A percentile compares a stretch with the other conserved stretches of the same genome.
Conservation (phyloP, 352 stramenopile species). For the Phytophthora kernoviae region DNA sequence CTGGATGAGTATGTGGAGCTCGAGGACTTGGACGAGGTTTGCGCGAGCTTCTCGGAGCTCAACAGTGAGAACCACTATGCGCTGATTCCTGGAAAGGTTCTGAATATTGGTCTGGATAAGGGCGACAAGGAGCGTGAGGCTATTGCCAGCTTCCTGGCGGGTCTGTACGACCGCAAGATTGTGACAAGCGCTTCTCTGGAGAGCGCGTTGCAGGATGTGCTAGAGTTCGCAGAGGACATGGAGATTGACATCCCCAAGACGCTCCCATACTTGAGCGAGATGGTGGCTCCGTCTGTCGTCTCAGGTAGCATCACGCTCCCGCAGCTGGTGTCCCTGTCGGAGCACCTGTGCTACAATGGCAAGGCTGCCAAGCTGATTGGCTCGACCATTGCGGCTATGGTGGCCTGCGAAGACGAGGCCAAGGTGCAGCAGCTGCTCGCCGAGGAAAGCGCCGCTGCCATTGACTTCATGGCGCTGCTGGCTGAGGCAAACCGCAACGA, state of each 20-base stretch:
- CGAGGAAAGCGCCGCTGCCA: conserved; percentile 12
- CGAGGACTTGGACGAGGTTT: conserved; percentile 85
- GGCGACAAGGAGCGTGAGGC: conserved; percentile 65
- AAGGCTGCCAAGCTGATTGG: conserved; percentile 71
- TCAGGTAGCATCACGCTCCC: conserved; percentile 43
- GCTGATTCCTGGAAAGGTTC: conserved; percentile 50
- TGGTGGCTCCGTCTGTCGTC: conserved; percentile 68
- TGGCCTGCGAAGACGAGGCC: conserved; percentile 38
- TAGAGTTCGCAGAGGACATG: conserved; percentile 81
- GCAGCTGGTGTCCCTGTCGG: conserved; percentile 48
- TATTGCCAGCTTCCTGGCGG: conserved; percentile 56
- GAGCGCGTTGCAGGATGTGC: conserved; percentile 51
- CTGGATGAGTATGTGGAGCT: conserved; percentile 86
- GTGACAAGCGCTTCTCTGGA: conserved; percentile 46
- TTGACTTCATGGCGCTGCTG: conserved; percentile 52
- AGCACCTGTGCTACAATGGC: conserved; percentile 58
- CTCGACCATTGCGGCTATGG: conserved; percentile 45
- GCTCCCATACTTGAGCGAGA: conserved; percentile 69
- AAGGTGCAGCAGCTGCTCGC: conserved; percentile 48
- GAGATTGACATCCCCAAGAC: conserved; percentile 84
- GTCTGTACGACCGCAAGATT: conserved; percentile 55
- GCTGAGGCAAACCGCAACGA: conserved; percentile 45
- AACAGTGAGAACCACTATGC: conserved; percentile 53
- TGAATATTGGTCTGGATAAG: conserved; percentile 79
- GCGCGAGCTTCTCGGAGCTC: conserved; percentile 57